Conservation (phyloP, 169 alveolate species). For the Fabrea salina region DNA sequence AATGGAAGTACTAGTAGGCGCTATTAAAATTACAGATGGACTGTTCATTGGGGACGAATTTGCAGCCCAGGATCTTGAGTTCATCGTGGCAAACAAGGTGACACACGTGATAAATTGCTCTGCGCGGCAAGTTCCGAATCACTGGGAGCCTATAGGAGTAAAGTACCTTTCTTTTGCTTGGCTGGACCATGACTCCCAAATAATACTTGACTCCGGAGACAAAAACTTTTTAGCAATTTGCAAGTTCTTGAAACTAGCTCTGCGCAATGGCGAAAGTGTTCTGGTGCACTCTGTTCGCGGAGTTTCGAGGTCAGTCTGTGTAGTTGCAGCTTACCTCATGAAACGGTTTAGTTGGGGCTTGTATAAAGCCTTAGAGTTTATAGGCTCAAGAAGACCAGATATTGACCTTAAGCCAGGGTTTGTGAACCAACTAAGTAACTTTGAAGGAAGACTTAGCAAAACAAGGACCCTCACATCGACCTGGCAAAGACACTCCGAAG, state of each 20-base stretch:
- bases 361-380: conserved; percentile 73
- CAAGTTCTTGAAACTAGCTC: conserved; percentile 65
- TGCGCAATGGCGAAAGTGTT: conserved; percentile 67
- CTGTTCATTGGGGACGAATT: conserved; percentile 84
- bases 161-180: conserved; percentile 81
- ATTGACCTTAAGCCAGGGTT: conserved; percentile 75
- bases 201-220: conserved; percentile 74
- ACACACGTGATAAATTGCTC: conserved; percentile 87
- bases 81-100: conserved; percentile 81
- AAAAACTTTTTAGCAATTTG: conserved; percentile 61
- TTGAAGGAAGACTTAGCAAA: conserved; percentile 57
- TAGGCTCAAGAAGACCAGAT: conserved; percentile 78
- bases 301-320: conserved; percentile 75
- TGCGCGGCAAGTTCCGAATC: conserved; percentile 82
- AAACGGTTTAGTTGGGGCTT: conserved; percentile 72
- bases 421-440: conserved; percentile 59
- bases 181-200: conserved; percentile 80
- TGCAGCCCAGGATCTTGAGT: conserved; percentile 79
- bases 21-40: conserved; percentile 83
- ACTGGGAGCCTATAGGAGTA: conserved; percentile 88
- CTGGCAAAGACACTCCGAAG: not conserved
- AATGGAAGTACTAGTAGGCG: conserved; percentile 67
- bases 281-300: conserved; percentile 83
- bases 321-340: conserved; percentile 80
- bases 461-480: not conserved